Base-by-base conservation (phyloP, 2,329 filamentous ascomycete genomes). In the Leptosphaerulina australis region DNA sequence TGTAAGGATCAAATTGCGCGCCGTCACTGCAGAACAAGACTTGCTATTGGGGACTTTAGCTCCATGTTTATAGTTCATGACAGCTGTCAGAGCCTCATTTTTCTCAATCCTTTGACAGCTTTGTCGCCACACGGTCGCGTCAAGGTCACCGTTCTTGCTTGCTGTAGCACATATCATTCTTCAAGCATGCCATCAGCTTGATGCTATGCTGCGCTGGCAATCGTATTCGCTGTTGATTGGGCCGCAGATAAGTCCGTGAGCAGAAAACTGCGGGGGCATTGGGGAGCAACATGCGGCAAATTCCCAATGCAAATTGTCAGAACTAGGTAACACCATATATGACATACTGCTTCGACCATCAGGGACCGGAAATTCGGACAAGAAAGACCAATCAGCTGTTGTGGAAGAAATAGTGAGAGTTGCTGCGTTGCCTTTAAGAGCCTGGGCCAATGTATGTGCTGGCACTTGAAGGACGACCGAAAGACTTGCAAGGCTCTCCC, bases 171-270 rank as follows among this genome's bases (percentile, higher is more conserved):
- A 55, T 53, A 48, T 53, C 41, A 55, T 51, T 41, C 53, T 57
- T 34, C 49, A 50, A 50, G 50, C 56, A 59, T 51, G 57, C 54
- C 47, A 55, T 55, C 49, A 48, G 53, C 53, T 50, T 60, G 60
- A 59, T 64, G 59, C 62, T 56, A 63, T 66, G 65, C 58, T 66
- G 58, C 60, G 63, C 54, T 67, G 65, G 67, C 66, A 66, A 43
- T 57, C 53, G 46, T 41, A 55, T 44, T 41, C 45, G 49, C 49
- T 57, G 55, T 48, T 66, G 53, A 68, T 69, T 69, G 66, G 65
- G 50, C 57, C 55, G 50, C 56, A 60, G 50, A 60, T 57, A 56
- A 45, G 59, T 59, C 50, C 56, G 50, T 36, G 58, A 56, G 58
- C 39, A 55, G 58, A 54, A 39, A 56, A 59, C 46, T 64, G 64